Evolutionary conservation across 495 filamentous ascomycete species (phyloP), one percentile per base, ranked within the genome.

Genomic region (Pseudoneurospora amorphoporcata): DNA sequence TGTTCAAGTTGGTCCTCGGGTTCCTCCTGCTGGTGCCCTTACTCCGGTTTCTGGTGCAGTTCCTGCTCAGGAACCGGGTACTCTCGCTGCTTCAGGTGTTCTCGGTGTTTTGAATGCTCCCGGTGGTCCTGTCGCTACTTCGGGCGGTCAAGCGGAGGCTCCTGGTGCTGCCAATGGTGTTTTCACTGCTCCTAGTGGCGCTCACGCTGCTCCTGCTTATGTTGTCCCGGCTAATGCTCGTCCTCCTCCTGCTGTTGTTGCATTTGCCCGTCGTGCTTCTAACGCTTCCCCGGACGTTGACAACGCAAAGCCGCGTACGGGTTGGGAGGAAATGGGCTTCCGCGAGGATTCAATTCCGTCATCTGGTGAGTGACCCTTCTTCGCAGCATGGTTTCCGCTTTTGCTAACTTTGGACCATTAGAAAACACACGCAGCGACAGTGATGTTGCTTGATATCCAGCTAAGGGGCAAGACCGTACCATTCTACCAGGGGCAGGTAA

Each of bases 161-260:
- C n/a, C 17, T 19, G 17, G 17, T 19, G 2, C 43, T 19, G 8
- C 43, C 3, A n/a, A n/a, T n/a, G 35, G 35, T 37, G 35, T 23
- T 43, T 3, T 3, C 42, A 7, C 17, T 45, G 0, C 42, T 4
- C 42, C 6, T 3, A 1, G 23, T 23, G 23, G 23, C 23, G 42
- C 3, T 3, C n/a, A 8, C 17, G 3, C 43, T 19, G 8, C n/a
- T 0, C n/a, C 0, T 10, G 19, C 8, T 23, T 0, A n/a, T 23
- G 45, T 23, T 0, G 19, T 53, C 4, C 45, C 45, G 23, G 19
- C 45, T 12, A 19, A 0, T 0, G 1, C 45, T 47, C 8, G 0
- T 23, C 45, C 45, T 9, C 9, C 45, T 12, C 45, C 45, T 4
- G n/a, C n/a, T 2, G 45, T 53, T 19, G 45, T 9, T 23, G 4